Base-by-base conservation (phyloP, 1,284 basidiomycete species). In the Trametes versicolor region DNA sequence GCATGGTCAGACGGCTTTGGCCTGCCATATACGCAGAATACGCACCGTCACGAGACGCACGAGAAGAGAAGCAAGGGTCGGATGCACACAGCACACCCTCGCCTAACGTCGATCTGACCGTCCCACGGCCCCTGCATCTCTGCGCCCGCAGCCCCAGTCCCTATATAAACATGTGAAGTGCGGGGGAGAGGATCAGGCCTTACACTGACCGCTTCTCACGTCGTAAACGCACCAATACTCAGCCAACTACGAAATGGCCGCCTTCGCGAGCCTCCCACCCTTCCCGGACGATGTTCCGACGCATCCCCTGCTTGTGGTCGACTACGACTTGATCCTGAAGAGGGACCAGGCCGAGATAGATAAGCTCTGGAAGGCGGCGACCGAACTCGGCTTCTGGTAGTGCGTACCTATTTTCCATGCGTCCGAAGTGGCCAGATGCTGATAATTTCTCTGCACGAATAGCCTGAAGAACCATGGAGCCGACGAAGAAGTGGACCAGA, bases 391-490 rank as follows among this genome's bases (percentile, higher is more conserved):
- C 7, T 77, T 78, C 53, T 78, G 77, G 77, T 78, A 78, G 77
- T 78, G 57, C 52, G 76, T 77, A 92, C 23, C 21, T 27, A n/a
- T 21, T 12, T 9, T 15, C 32, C 37, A 2, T 23, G 15, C 10
- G n/a, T 15, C 19, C 43, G 5, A 13, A 1, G 15, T 3, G 34
- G 29, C 19, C 5, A 21, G 34, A 21, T 43, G 10, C 9, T 39
- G 10, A 51, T 15, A 10, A 12, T 5, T 4, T 5, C 2, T 12
- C 2, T 12, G 2, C 25, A 17, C 17, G 17, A 23, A 27, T 25
- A 77, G 77, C 58, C 57, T 78, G 53, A 77, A 79, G 70, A 80
- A 81, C 63, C 77, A 79, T 60, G 78, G 75, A 0, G 74, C 71
- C 12, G 77, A 80, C 13, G 71, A 59, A 12, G 73, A 76, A 36